Conservation (phyloP, 306 rosid genomes). For the Carpinus viminea region DNA sequence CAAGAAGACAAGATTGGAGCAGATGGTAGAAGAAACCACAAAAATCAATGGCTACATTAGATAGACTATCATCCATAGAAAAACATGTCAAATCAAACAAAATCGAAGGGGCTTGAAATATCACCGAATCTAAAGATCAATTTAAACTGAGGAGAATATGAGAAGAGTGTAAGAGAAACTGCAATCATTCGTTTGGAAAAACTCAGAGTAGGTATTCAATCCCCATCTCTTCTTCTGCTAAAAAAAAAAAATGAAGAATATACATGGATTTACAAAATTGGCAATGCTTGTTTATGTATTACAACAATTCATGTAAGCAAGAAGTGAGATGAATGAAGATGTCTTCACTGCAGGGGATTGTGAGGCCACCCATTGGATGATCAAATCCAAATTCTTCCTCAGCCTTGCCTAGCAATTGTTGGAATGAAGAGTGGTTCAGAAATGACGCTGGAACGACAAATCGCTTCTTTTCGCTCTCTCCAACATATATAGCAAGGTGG, state of each 20-base stretch:
- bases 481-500: constrained; percentile 52
- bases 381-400: constrained; percentile 52
- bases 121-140: too few species aligned
- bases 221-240: too few species aligned
- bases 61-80: too few species aligned
- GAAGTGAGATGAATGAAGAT: constrained; percentile 36
- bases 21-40: too few species aligned
- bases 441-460: constrained; percentile 43
- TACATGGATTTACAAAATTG: background rate
- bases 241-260: background rate
- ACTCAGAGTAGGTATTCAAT: background rate
- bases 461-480: constrained; percentile 42
- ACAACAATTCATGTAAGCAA: constrained; percentile 10
- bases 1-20: too few species aligned
- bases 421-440: constrained; percentile 44
- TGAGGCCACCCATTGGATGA: constrained; percentile 59
- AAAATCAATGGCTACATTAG: too few species aligned
- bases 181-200: too few species aligned
- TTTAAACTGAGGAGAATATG: too few species aligned
- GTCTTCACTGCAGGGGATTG: constrained; percentile 48
- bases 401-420: constrained; percentile 33
- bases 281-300: background rate
- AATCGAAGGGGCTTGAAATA: too few species aligned
- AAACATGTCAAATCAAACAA: too few species aligned
- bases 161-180: background rate